Evolutionary conservation across 2,329 filamentous ascomycete genomes (phyloP).

Genomic region (Neonectria faginata): DNA sequence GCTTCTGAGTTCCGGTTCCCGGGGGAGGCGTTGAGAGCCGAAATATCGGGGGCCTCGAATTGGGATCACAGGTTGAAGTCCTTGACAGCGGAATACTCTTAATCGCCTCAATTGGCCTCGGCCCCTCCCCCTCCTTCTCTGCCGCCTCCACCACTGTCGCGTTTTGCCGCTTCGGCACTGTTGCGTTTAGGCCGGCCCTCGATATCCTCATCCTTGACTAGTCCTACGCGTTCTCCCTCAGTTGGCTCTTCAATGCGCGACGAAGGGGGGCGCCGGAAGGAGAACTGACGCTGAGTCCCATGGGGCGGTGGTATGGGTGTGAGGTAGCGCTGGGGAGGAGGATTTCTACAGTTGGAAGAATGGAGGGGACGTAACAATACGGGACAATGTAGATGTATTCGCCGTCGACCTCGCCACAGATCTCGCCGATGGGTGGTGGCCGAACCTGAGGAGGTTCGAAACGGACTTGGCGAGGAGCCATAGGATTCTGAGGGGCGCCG

Average conservation of each 20-base stretch:
- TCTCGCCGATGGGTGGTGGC: neutral
- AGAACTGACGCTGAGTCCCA: too few relatives aligned
- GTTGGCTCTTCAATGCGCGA: too few relatives aligned
- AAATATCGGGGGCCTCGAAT: conserved; percentile 63
- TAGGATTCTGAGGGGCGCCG: too few relatives aligned
- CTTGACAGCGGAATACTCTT: conserved; percentile 47
- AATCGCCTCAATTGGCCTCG: conserved; percentile 48
- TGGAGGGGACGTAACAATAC: neutral
- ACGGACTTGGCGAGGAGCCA: too few relatives aligned
- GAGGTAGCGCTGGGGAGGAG: neutral
- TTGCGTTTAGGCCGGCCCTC: too few relatives aligned
- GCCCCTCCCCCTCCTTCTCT: conserved; percentile 41
- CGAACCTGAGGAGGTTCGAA: too few relatives aligned
- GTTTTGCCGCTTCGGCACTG: too few relatives aligned
- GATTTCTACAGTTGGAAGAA: neutral
- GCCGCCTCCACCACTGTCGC: too few relatives aligned
- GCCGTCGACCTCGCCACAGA: neutral
- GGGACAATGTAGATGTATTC: neutral
- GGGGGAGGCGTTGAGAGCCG: conserved; percentile 49
- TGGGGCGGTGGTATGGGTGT: too few relatives aligned
- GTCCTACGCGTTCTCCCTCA: too few relatives aligned
- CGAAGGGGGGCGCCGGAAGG: too few relatives aligned
- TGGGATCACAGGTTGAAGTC: conserved; percentile 57
- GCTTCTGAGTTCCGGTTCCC: conserved; percentile 67
- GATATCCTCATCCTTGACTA: too few relatives aligned